Percentiles rank a stretch among this genome's conserved stretches.
Conservation (phyloP, 805 yeast genomes). For the Lipomyces yamadae region DNA sequence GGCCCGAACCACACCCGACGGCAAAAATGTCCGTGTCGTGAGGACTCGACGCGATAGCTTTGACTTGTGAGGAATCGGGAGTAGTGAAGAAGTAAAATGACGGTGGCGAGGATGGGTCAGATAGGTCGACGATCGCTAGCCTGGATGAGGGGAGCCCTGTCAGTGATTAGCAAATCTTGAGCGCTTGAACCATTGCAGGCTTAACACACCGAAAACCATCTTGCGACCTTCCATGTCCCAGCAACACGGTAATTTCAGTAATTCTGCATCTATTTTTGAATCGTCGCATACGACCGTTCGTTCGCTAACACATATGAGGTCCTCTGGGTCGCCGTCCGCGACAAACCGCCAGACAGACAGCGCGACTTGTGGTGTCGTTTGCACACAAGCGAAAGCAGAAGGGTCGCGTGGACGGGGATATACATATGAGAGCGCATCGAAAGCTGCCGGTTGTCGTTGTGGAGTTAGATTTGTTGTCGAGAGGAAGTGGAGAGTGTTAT, state of each 20-base stretch:
- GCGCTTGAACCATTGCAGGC: not conserved
- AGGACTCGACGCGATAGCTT: conserved; percentile 29
- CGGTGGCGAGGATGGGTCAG: not conserved
- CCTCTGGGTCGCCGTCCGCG: conserved; percentile 25
- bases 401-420: conserved; percentile 29
- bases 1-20: conserved; percentile 28
- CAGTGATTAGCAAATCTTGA: not conserved
- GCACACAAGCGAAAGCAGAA: conserved; percentile 32
- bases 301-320: conserved; percentile 25
- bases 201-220: conserved; percentile 15
- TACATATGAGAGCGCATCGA: conserved; percentile 30
- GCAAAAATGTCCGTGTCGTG: conserved; percentile 30
- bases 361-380: conserved; percentile 23
- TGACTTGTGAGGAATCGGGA: conserved; percentile 18
- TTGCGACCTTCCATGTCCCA: conserved; percentile 24
- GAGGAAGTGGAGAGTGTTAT: conserved; percentile 31
- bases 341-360: conserved; percentile 30
- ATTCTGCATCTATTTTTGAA: not conserved
- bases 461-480: conserved; percentile 28
- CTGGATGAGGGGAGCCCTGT: not conserved
- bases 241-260: conserved; percentile 10
- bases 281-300: conserved; percentile 24
- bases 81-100: not conserved
- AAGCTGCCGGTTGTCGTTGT: conserved; percentile 34
- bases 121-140: conserved; percentile 11